These are phyloP conservation scores for Trematosphaeria pertusa DNA, from an alignment of 2,329 filamentous ascomycete genomes.

Conservation along the genomic window DNA sequence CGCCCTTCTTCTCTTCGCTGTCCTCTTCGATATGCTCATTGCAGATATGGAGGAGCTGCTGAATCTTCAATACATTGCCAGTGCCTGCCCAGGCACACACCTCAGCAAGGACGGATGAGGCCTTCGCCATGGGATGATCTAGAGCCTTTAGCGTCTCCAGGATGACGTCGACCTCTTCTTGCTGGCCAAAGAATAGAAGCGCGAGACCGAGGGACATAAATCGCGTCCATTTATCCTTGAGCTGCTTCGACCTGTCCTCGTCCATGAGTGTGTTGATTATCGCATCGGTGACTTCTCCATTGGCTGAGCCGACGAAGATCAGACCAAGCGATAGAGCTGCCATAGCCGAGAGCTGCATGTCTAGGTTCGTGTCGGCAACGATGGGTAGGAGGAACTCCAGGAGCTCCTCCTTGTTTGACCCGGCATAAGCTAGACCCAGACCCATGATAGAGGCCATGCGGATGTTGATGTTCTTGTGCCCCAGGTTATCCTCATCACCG, in stretches of 20 bases:
- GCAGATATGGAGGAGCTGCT: conserved; percentile 96
- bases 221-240: conserved; percentile 98
- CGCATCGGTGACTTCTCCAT: conserved; percentile 88
- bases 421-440: conserved; percentile 91
- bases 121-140: conserved; percentile 94
- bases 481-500: conserved; percentile 78
- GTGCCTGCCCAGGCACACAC: conserved; percentile 99
- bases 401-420: conserved; percentile 90
- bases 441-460: conserved; percentile 93
- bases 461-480: conserved; percentile 78
- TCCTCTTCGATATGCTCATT: conserved; percentile 96
- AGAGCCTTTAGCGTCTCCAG: conserved; percentile 96
- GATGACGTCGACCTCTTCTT: conserved; percentile 98
- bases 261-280: conserved; percentile 94
- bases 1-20: conserved; percentile 87
- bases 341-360: conserved; percentile 97
- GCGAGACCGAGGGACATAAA: conserved; percentile 95
- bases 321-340: conserved; percentile 89
- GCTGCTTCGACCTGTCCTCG: conserved; percentile 85
- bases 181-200: conserved; percentile 91
- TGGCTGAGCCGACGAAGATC: conserved; percentile 90
- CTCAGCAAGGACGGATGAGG: conserved; percentile 91
- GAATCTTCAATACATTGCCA: conserved; percentile 94
- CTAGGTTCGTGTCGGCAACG: conserved; percentile 80
- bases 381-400: conserved; percentile 85